These are phyloP conservation scores for Globisporangium ultimum DNA, from an alignment of 352 stramenopile genomes.

Conservation along the genomic window DNA sequence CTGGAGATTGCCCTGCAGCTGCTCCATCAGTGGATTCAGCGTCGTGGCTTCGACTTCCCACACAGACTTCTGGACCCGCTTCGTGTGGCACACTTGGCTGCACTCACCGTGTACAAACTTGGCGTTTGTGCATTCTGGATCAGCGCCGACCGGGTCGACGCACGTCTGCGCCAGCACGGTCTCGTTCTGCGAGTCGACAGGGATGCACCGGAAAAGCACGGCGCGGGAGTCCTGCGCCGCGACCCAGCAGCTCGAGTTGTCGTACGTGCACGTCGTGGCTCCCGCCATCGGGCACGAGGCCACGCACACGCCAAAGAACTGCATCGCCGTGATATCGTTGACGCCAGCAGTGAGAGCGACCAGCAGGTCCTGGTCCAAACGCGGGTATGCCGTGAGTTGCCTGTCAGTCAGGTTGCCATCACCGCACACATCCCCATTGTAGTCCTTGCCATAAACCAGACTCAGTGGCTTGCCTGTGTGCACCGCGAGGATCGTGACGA, in stretches of 20 bases:
- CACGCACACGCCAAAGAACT: slow-evolving; percentile 85
- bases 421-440: slow-evolving; percentile 79
- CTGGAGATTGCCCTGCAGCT: slow-evolving; percentile 61
- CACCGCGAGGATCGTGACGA: slow-evolving; percentile 62
- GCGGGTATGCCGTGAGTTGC: slow-evolving; percentile 71
- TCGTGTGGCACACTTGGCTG: slow-evolving; percentile 49
- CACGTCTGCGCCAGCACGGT: slow-evolving; percentile 56
- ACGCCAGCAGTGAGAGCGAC: slow-evolving; percentile 34
- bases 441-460: slow-evolving; percentile 80
- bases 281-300: slow-evolving; percentile 42
- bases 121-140: slow-evolving; percentile 48
- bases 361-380: slow-evolving; percentile 78
- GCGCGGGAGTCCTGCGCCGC: slow-evolving; percentile 44
- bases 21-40: slow-evolving; percentile 59
- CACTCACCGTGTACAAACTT: slow-evolving; percentile 32
- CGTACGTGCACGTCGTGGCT: slow-evolving; percentile 66
- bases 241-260: slow-evolving; percentile 62
- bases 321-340: slow-evolving; percentile 32
- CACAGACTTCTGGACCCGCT: slow-evolving; percentile 65
- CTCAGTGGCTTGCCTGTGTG: slow-evolving; percentile 67
- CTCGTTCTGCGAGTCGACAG: slow-evolving; percentile 58
- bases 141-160: slow-evolving; percentile 50
- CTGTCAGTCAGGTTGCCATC: slow-evolving; percentile 30
- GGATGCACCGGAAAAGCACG: slow-evolving; percentile 76
- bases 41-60: slow-evolving; percentile 53